phyloP scores from a whole-genome alignment of 2,329 filamentous ascomycete genomes.

The Xylariaceae sp. region DNA sequence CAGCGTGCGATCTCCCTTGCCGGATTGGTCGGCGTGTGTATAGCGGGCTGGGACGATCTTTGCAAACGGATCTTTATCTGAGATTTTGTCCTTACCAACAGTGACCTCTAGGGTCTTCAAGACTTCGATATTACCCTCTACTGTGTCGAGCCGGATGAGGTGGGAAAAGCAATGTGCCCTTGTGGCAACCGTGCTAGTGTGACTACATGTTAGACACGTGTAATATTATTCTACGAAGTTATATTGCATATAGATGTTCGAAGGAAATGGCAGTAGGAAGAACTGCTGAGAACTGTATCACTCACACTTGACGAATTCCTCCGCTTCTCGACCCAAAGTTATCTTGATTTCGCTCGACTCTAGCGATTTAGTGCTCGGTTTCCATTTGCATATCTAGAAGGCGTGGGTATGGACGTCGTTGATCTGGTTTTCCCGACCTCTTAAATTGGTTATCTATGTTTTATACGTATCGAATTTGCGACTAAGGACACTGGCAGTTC shows the following conservation, averaged over 20 bases:
- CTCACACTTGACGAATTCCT: constrained; percentile 16
- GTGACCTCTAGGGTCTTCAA: constrained; percentile 5
- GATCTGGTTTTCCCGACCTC: constrained; percentile 9
- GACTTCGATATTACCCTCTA: constrained; percentile 9
- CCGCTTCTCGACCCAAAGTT: constrained; percentile 7
- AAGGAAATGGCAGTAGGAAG: too few relatives aligned
- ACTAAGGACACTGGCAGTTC: constrained; percentile 14
- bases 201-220: not conserved
- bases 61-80: constrained; percentile 9
- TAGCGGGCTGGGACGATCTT: constrained; percentile 10
- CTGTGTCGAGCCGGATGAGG: constrained; percentile 10
- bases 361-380: constrained; percentile 8
- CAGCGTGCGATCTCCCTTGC: constrained; percentile 9
- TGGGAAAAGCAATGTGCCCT: constrained; percentile 15
- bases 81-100: constrained; percentile 8
- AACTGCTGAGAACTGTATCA: not conserved
- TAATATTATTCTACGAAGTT: not conserved
- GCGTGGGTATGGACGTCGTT: constrained; percentile 13
- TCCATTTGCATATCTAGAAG: constrained; percentile 11
- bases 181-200: constrained; percentile 7
- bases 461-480: constrained; percentile 13
- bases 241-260: not conserved
- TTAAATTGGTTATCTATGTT: constrained; percentile 9
- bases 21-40: constrained; percentile 14
- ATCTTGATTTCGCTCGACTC: constrained; percentile 2